phyloP scores from a whole-genome alignment of 139 green algal species.

The Penium margaritaceum region DNA sequence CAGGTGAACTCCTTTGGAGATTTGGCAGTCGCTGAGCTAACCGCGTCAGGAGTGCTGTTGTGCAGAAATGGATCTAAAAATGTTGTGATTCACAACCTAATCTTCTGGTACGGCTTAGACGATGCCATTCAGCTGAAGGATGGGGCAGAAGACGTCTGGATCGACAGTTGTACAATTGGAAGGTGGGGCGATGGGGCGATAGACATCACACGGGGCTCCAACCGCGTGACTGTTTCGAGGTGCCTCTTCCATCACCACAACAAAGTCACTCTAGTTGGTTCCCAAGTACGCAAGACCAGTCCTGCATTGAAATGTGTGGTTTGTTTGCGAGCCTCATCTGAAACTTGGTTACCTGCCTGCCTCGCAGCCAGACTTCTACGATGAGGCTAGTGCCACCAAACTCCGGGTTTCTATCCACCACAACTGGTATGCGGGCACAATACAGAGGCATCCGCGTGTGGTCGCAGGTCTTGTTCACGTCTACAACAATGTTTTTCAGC shows the following conservation, averaged over 20 bases:
- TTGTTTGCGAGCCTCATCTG: not conserved
- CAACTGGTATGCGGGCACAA: not conserved
- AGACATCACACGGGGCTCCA: not conserved
- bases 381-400: not conserved
- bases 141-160: not conserved
- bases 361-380: not conserved
- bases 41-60: not conserved
- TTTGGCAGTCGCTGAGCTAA: not conserved
- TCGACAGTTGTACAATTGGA: constrained; percentile 1
- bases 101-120: not conserved
- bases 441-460: constrained; percentile 4
- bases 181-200: constrained; percentile 7
- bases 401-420: not conserved
- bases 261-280: constrained; percentile 6
- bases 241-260: constrained; percentile 2
- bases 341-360: not conserved
- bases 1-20: not conserved
- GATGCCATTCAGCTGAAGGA: constrained; percentile 8
- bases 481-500: constrained; percentile 5
- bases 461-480: constrained; percentile 5
- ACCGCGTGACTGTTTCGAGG: not conserved
- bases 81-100: not conserved
- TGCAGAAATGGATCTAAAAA: not conserved
- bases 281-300: not conserved
- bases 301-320: not conserved